phyloP scores from a whole-genome alignment of 352 stramenopile species.

The Globisporangium irregulare region DNA sequence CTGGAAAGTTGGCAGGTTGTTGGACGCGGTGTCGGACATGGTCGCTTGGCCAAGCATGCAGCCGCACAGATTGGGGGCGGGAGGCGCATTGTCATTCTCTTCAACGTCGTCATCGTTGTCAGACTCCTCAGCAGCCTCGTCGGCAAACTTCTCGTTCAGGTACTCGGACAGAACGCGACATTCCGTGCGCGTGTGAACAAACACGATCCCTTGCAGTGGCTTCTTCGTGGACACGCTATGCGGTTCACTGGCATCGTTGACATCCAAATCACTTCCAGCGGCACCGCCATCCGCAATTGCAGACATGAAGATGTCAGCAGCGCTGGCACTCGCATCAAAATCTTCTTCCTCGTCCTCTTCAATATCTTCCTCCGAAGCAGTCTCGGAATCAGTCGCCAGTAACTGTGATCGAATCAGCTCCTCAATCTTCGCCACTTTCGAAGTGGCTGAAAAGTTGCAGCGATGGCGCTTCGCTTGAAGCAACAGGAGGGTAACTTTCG shows the following conservation, averaged over 20 bases:
- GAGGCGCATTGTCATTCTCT: not conserved
- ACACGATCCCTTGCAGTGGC: conserved; percentile 76
- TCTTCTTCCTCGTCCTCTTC: conserved; percentile 23
- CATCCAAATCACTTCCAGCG: not conserved
- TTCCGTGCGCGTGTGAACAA: conserved; percentile 80
- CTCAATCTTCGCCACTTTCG: conserved; percentile 57
- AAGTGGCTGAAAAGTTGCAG: conserved; percentile 50
- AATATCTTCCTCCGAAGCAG: conserved; percentile 20
- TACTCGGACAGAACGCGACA: conserved; percentile 77
- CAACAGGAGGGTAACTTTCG: conserved; percentile 47
- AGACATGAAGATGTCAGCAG: conserved; percentile 9
- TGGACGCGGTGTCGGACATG: conserved; percentile 55
- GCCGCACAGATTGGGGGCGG: conserved; percentile 30
- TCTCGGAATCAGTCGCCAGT: conserved; percentile 23
- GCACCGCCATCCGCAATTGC: not conserved
- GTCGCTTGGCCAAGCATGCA: conserved; percentile 63
- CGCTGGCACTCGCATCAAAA: not conserved
- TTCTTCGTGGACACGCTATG: not conserved
- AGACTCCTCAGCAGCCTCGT: conserved; percentile 12
- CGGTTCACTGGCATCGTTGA: not conserved
- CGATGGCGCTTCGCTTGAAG: conserved; percentile 32
- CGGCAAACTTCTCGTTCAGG: conserved; percentile 62
- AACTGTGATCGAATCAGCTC: conserved; percentile 43
- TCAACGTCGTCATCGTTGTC: conserved; percentile 18
- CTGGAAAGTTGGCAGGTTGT: conserved; percentile 56